These are phyloP conservation scores for Carex cristatella DNA, from an alignment of 176 grass and related monocot species.

Conservation along the genomic window DNA sequence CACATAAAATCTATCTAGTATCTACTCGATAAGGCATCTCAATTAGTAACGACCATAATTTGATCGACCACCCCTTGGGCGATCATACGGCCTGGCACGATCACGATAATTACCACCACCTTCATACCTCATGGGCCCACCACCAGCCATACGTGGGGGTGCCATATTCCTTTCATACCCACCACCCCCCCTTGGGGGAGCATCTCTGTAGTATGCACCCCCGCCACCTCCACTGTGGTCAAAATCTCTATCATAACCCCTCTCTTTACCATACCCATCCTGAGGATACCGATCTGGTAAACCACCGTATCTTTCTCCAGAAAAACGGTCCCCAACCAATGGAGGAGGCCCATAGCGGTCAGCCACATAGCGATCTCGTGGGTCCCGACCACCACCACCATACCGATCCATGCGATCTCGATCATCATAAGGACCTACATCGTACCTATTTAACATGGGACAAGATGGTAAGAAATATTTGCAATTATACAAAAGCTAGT, in stretches of 20 bases:
- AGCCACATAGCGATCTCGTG: conserved; percentile 47
- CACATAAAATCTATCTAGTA: conserved; percentile 10
- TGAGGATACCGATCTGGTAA: conserved; percentile 53
- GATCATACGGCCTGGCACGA: conserved; percentile 71
- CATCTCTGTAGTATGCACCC: conserved; percentile 59
- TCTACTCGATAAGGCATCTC: conserved; percentile 13
- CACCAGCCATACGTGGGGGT: conserved; percentile 37
- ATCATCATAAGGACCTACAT: conserved; percentile 21
- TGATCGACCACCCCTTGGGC: conserved; percentile 52
- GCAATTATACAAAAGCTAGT: neutral
- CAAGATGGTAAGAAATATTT: neutral
- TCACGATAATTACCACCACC: conserved; percentile 51
- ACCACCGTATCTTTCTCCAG: conserved; percentile 69
- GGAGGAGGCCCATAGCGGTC: conserved; percentile 53
- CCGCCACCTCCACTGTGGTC: conserved; percentile 25
- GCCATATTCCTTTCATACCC: conserved; percentile 58
- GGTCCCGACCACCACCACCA: conserved; percentile 22
- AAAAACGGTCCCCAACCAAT: conserved; percentile 47
- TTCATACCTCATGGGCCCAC: conserved; percentile 44
- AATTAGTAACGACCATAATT: conserved; percentile 77
- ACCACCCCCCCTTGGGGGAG: conserved; percentile 32
- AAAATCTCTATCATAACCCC: conserved; percentile 67
- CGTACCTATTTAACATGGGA: conserved; percentile 11
- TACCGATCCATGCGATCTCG: conserved; percentile 15
- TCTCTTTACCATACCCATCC: conserved; percentile 71